Percentiles rank a stretch among this genome's conserved stretches.
Evolutionary conservation across 306 rosid genomes (phyloP).

Genomic region (Senna tora): DNA sequence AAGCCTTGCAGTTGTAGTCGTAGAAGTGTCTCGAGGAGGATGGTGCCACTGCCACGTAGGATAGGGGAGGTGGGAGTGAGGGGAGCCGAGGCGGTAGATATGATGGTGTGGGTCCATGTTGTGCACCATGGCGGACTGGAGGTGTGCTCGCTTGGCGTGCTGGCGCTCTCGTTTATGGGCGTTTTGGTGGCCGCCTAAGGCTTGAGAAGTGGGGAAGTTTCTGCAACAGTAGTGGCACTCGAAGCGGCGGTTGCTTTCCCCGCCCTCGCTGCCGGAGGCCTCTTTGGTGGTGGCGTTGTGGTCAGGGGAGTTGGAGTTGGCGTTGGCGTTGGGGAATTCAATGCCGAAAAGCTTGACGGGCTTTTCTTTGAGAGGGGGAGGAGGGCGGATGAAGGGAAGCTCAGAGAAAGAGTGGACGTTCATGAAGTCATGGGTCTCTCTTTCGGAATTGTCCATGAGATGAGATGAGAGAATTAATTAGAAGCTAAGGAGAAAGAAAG

Average conservation of each 20-base stretch:
- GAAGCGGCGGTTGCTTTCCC: slow-evolving; percentile 63
- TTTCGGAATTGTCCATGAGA: slow-evolving; percentile 66
- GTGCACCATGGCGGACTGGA: slow-evolving; percentile 69
- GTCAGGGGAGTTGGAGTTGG: slow-evolving; percentile 43
- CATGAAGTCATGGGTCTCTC: slow-evolving; percentile 88
- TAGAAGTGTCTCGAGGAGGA: not conserved
- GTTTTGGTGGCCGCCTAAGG: slow-evolving; percentile 93
- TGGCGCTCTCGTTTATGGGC: slow-evolving; percentile 88
- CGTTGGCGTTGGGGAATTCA: slow-evolving; percentile 46
- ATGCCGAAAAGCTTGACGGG: slow-evolving; percentile 71
- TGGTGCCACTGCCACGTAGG: slow-evolving; percentile 75
- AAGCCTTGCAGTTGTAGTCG: slow-evolving; percentile 43
- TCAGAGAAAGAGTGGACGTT: slow-evolving; percentile 85
- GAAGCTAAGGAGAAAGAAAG: no score
- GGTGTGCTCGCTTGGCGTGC: slow-evolving; percentile 81
- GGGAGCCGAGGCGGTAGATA: slow-evolving; percentile 51
- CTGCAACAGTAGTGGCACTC: slow-evolving; percentile 91
- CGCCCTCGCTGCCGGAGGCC: slow-evolving; percentile 18
- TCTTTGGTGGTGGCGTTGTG: slow-evolving; percentile 14
- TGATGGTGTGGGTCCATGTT: no score
- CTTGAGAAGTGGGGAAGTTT: slow-evolving; percentile 89
- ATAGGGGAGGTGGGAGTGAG: slow-evolving; percentile 39
- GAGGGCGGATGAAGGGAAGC: slow-evolving; percentile 79
- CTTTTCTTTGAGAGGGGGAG: slow-evolving; percentile 55
- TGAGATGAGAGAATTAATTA: no score